Conservation (phyloP, 1,284 basidiomycete species). For the Microbotryomycetes sp. region DNA sequence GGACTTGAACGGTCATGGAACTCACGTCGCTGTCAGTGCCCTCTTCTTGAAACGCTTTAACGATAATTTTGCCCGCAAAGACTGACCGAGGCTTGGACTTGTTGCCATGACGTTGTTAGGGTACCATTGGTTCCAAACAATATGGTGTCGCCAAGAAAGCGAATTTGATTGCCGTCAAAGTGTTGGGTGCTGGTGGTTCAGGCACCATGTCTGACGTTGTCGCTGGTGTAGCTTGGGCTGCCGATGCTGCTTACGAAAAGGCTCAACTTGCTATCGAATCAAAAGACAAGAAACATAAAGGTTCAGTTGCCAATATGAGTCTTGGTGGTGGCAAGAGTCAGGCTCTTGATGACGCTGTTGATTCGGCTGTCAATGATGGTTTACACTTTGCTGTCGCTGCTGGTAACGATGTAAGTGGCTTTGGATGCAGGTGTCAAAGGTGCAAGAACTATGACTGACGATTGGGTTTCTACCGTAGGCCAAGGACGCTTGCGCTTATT, state of each 20-base stretch:
- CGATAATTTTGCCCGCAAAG: no score
- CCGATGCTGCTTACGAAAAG: constrained; percentile 55
- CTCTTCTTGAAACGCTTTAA: constrained; percentile 27
- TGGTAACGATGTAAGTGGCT: constrained; percentile 50
- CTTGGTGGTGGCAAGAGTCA: constrained; percentile 92
- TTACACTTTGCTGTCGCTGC: constrained; percentile 95
- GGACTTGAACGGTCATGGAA: constrained; percentile 60
- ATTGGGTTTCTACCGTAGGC: constrained; percentile 49
- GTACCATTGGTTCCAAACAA: constrained; percentile 56
- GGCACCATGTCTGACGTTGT: constrained; percentile 97
- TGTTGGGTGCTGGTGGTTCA: constrained; percentile 84
- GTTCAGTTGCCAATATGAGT: constrained; percentile 97
- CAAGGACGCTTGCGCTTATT: constrained; percentile 70
- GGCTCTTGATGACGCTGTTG: constrained; percentile 76
- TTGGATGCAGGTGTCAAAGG: neutral
- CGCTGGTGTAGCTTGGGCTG: constrained; percentile 78
- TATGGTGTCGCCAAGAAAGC: constrained; percentile 96
- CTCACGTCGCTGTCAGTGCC: constrained; percentile 60
- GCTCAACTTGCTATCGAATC: constrained; percentile 59
- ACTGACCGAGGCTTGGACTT: neutral
- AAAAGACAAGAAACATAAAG: constrained; percentile 67
- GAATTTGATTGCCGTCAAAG: constrained; percentile 92
- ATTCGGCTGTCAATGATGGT: constrained; percentile 73
- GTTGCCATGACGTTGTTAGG: constrained; percentile 23
- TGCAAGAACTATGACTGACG: neutral